Base-by-base conservation (phyloP, 2,329 filamentous ascomycete species). In the Cordyceps sp. region DNA sequence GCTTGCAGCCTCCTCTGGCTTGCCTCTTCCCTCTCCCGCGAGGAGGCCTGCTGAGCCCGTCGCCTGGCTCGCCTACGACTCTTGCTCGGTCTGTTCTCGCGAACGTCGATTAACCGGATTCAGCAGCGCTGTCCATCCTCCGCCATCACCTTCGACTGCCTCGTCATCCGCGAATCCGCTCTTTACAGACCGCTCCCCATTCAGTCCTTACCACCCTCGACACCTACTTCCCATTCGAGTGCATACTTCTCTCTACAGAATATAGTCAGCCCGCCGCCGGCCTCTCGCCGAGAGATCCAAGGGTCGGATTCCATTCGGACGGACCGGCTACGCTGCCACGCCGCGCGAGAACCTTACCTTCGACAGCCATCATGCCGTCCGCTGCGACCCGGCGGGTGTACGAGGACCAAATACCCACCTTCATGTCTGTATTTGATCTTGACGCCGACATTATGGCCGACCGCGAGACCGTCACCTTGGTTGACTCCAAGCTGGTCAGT, bases 381-480 rank as follows among this genome's bases (percentile, higher is more conserved):
- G 66, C 72, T 42, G 62, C 71, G 36, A 62, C 69, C 33, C 61
- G 70, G 43, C 66, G 69, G 52, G 52, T 73, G 45, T 75, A 72
- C 51, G 70, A 77, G 60, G 72, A 76, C 48, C 72, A 76, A 53
- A 76, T 82, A 63, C 77, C 77, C 49, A 73, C 77, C 16, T 79
- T 82, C 46, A 80, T 79, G 75, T 76, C 77, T 35, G 76, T 82
- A 35, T 80, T 78, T 58, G 73, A 75, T 50, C 63, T 77, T 42
- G 72, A 78, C 46, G 56, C 57, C 42, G 66, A 65, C 42, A 61
- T 55, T 35, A 66, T 67, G 49, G 62, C 62, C 35, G 66, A 68
- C 30, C 59, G 59, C 32, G 64, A 62, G 35, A 56, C 65, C 10
- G 62, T 72, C 26, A 67, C 67, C 5, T 52, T 72, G 25, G 58